Percentiles rank a stretch among this genome's conserved stretches.
phyloP scores from a whole-genome alignment of 1,284 basidiomycete genomes.

The Austroboletus novae-zelandiae region DNA sequence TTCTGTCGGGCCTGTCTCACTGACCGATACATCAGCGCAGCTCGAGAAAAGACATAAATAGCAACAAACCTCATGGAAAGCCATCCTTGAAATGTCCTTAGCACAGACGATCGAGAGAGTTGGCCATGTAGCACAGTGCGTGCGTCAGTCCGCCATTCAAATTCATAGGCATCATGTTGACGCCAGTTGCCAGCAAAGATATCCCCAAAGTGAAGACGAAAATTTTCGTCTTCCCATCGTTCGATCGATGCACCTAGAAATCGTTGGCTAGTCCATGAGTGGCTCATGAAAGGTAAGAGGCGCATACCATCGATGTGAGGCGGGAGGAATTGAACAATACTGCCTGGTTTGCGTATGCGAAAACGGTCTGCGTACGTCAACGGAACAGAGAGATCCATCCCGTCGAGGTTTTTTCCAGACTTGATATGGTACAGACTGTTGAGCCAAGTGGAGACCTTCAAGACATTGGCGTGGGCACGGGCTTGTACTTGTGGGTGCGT shows the following conservation, averaged over 20 bases:
- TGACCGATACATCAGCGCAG: constrained; percentile 20
- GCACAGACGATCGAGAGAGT: constrained; percentile 62
- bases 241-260: constrained; percentile 70
- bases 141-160: constrained; percentile 59
- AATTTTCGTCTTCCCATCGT: constrained; percentile 78
- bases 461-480: constrained; percentile 71
- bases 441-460: constrained; percentile 58
- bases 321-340: constrained; percentile 61
- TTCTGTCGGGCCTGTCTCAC: constrained; percentile 69
- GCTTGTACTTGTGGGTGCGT: constrained; percentile 69
- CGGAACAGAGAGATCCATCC: constrained; percentile 66
- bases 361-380: constrained; percentile 82
- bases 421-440: constrained; percentile 61
- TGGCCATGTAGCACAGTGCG: constrained; percentile 59
- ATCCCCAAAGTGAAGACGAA: constrained; percentile 63
- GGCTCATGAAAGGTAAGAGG: neutral
- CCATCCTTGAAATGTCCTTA: constrained; percentile 83
- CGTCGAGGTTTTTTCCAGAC: constrained; percentile 38
- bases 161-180: constrained; percentile 67
- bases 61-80: constrained; percentile 54
- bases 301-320: constrained; percentile 76
- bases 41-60: neutral
- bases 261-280: neutral
- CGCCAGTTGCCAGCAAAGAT: constrained; percentile 72
- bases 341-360: constrained; percentile 76